Evolutionary conservation across 805 yeast species (phyloP), one percentile per base, ranked within the genome.

Genomic region (Priceomyces fermenticarens): DNA sequence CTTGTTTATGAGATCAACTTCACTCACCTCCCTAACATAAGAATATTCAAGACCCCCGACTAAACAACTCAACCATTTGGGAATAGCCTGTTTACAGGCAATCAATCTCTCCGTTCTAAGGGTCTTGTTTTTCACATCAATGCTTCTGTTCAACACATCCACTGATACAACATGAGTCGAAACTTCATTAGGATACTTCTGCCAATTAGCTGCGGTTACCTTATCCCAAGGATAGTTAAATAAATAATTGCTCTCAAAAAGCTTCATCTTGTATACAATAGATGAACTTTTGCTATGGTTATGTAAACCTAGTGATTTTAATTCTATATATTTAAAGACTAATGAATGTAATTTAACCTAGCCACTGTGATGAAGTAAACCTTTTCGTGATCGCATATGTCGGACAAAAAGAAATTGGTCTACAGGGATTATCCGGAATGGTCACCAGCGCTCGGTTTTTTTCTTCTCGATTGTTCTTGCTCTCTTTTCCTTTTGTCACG

Each of bases 161-260:
- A 93, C 98, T 1, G 93, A 93, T 23, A 88, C 83, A 8, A 91
- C 99, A 62, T 91, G 99, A 0, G 95, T 78, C 6, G 96, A 82
- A 43, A 83, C 73, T 52, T 89, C 95, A 59, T 93, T 91, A n/a
- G 99, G 99, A 64, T 91, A 91, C 53, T 91, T 91, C 49, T 78
- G 81, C 99, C 99, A 91, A 63, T 90, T 89, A 38, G 98, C 97
- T 1, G 95, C 89, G 0, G 96, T 85, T 17, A 91, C 96, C 52
- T 85, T 88, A 17, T 85, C 95, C 97, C 98, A 91, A 0, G 95
- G 79, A 57, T 93, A 90, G 41, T 80, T 69, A 61, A 88, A 91
- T 32, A 65, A 70, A 59, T 85, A 91, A 13, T 72, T 63, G 30
- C 85, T 76, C 32, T 78, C 79, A 58, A 88, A 90, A 35, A 91